phyloP scores from a whole-genome alignment of 768 basidiomycete species.

The Russula foetens region DNA sequence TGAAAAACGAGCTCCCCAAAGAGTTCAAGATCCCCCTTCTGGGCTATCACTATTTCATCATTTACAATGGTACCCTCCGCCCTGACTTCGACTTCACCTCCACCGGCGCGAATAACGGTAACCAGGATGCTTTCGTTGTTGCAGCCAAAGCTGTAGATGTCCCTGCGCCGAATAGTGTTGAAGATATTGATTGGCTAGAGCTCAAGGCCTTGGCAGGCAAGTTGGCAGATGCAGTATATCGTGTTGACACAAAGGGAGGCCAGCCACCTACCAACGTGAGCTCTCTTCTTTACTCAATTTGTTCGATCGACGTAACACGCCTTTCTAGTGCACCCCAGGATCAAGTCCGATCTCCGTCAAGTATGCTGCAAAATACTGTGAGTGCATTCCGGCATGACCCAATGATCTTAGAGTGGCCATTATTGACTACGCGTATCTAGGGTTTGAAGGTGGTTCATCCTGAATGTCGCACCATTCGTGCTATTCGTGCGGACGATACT shows the following conservation, averaged over 20 bases:
- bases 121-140: constrained; percentile 5
- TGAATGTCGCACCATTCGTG: not conserved
- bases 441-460: not conserved
- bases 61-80: not conserved
- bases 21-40: not conserved
- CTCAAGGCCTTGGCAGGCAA: not conserved
- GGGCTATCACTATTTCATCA: constrained; percentile 16
- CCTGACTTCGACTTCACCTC: constrained; percentile 13
- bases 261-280: constrained; percentile 11
- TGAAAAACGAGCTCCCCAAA: not conserved
- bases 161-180: not conserved
- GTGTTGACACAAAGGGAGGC: constrained; percentile 9
- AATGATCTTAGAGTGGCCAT: not conserved
- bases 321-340: constrained; percentile 8
- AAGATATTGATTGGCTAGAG: constrained; percentile 13
- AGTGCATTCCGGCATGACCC: not conserved
- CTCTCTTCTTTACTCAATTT: not conserved
- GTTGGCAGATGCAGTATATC: constrained; percentile 5
- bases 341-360: not conserved
- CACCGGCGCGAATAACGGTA: not conserved
- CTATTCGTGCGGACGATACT: too few species aligned
- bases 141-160: not conserved
- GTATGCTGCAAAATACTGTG: constrained; percentile 17
- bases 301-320: not conserved
- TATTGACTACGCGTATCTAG: not conserved